Conservation (phyloP, 495 filamentous ascomycete species). For the Lasiosphaeria hispida region DNA sequence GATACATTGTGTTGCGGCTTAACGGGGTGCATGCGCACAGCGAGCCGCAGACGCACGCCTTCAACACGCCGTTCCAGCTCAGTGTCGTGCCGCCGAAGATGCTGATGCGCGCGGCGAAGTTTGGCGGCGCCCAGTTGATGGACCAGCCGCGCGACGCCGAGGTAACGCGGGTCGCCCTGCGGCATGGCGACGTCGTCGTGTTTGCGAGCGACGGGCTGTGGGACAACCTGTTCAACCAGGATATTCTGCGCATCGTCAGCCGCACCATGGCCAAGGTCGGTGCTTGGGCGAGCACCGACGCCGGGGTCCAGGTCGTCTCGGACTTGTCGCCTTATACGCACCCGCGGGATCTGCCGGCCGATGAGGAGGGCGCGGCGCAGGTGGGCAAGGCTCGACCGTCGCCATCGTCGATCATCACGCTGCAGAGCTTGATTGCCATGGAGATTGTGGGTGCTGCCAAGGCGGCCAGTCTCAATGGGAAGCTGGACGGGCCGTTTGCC, state of each 20-base stretch:
- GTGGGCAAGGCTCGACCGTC: slow-evolving; percentile 12
- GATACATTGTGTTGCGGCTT: slow-evolving; percentile 78
- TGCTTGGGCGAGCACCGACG: slow-evolving; percentile 67
- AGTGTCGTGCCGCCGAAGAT: slow-evolving; percentile 81
- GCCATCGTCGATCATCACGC: slow-evolving; percentile 31
- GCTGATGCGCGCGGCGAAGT: slow-evolving; percentile 69
- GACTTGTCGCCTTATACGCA: slow-evolving; percentile 52
- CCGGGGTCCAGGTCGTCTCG: slow-evolving; percentile 57
- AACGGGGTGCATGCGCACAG: slow-evolving; percentile 82
- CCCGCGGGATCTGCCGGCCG: slow-evolving; percentile 20
- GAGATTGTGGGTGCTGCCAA: slow-evolving; percentile 80
- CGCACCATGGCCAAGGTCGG: slow-evolving; percentile 66
- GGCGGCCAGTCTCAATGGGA: slow-evolving; percentile 70
- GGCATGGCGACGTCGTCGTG: slow-evolving; percentile 86
- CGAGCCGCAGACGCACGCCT: slow-evolving; percentile 87
- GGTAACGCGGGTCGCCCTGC: slow-evolving; percentile 67
- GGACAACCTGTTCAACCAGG: slow-evolving; percentile 91
- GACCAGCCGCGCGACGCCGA: slow-evolving; percentile 85
- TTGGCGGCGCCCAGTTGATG: slow-evolving; percentile 74
- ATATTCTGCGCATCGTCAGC: slow-evolving; percentile 77
- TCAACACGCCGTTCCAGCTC: slow-evolving; percentile 96
- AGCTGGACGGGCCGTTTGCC: slow-evolving; percentile 86
- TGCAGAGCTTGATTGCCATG: slow-evolving; percentile 76
- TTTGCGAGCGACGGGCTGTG: slow-evolving; percentile 94
- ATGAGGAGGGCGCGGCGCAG: slow-evolving; percentile 9